Percentiles rank a stretch among this genome's conserved stretches.
Evolutionary conservation across 176 grass and related monocot genomes (phyloP).

Genomic region (Alloteropsis semialata): DNA sequence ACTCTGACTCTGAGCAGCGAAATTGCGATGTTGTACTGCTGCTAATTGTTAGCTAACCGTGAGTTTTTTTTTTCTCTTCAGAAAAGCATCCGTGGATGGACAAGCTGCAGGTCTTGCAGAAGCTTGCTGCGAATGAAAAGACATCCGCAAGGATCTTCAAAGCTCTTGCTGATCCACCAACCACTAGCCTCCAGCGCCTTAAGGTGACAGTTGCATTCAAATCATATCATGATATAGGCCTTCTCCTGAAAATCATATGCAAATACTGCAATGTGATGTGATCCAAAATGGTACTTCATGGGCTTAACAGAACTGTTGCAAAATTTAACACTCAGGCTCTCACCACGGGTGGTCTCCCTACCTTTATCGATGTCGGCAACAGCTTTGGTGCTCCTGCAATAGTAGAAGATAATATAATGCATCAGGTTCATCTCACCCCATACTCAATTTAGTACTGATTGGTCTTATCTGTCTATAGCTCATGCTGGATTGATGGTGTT

Average conservation of each 20-base stretch:
- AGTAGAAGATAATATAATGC: slow-evolving; percentile 90
- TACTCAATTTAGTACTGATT: background rate
- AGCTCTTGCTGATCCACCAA: slow-evolving; percentile 92
- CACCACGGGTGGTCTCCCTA: slow-evolving; percentile 91
- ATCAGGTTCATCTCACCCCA: slow-evolving; percentile 66
- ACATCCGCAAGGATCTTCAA: slow-evolving; percentile 88
- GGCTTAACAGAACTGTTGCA: slow-evolving; percentile 8
- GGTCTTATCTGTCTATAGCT: background rate
- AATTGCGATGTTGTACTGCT: background rate
- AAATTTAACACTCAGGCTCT: slow-evolving; percentile 52
- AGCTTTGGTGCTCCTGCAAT: slow-evolving; percentile 96
- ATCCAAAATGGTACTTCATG: background rate
- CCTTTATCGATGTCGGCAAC: slow-evolving; percentile 95
- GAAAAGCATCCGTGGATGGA: slow-evolving; percentile 96
- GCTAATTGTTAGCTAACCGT: background rate
- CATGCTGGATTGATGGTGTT: background rate
- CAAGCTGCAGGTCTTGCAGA: slow-evolving; percentile 70
- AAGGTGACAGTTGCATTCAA: slow-evolving; percentile 41
- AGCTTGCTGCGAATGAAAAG: slow-evolving; percentile 58
- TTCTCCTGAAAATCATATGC: background rate
- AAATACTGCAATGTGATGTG: background rate
- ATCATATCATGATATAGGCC: background rate
- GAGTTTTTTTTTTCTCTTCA: slow-evolving; percentile 34
- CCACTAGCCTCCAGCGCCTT: slow-evolving; percentile 89
- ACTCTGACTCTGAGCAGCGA: background rate